These are phyloP conservation scores for Clonostachys sp. DNA, from an alignment of 2,329 filamentous ascomycete genomes.

Conservation along the genomic window DNA sequence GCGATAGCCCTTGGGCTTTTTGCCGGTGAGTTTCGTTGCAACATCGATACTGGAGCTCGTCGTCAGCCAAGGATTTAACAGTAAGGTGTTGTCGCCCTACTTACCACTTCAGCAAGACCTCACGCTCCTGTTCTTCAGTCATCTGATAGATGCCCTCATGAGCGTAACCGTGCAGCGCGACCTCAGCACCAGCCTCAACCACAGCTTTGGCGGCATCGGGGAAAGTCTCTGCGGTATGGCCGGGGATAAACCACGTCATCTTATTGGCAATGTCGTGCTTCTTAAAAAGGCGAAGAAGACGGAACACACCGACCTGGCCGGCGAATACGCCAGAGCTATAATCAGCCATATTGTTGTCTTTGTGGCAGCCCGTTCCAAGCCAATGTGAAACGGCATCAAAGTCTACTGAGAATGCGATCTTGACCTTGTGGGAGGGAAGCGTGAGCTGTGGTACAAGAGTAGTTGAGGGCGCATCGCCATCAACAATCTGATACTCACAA, in stretches of 20 bases:
- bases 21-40: conserved; percentile 29
- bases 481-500: conserved; percentile 14
- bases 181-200: conserved; percentile 34
- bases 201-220: conserved; percentile 31
- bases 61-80: too few relatives aligned
- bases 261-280: conserved; percentile 37
- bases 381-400: conserved; percentile 49
- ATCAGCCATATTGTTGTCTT: conserved; percentile 44
- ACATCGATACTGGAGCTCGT: conserved; percentile 22
- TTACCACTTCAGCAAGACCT: conserved; percentile 32
- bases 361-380: conserved; percentile 43
- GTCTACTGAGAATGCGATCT: conserved; percentile 28
- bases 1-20: conserved; percentile 36
- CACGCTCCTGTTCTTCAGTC: conserved; percentile 36
- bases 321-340: conserved; percentile 44
- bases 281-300: conserved; percentile 38
- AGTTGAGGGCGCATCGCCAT: neutral
- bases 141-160: conserved; percentile 38
- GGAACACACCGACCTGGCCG: conserved; percentile 39
- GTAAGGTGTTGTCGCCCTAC: neutral
- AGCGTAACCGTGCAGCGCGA: conserved; percentile 43
- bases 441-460: neutral
- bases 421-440: conserved; percentile 9
- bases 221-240: conserved; percentile 41
- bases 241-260: conserved; percentile 44